Percentiles rank a stretch among this genome's conserved stretches.
phyloP scores from a whole-genome alignment of 2,329 filamentous ascomycete species.

The Colletotrichum sp. region DNA sequence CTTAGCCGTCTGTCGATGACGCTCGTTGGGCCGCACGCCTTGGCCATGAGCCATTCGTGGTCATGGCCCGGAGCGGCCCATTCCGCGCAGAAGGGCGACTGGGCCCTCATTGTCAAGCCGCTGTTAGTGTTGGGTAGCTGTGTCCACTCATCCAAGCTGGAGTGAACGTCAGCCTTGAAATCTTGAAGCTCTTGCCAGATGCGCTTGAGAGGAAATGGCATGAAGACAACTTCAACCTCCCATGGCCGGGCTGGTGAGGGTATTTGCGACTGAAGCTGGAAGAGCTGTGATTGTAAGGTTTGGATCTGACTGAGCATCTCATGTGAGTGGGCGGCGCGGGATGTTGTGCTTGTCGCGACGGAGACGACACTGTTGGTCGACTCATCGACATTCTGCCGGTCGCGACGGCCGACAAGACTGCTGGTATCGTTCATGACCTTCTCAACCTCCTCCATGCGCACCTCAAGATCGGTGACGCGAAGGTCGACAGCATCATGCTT shows the following conservation, averaged over 20 bases:
- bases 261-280: slow-evolving; percentile 62
- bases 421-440: slow-evolving; percentile 54
- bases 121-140: slow-evolving; percentile 56
- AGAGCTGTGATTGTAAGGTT: slow-evolving; percentile 53
- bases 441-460: slow-evolving; percentile 64
- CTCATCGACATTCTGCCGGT: slow-evolving; percentile 46
- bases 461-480: slow-evolving; percentile 73
- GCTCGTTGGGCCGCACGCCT: slow-evolving; percentile 68
- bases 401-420: slow-evolving; percentile 42
- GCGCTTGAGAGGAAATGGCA: slow-evolving; percentile 70
- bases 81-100: slow-evolving; percentile 52
- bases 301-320: slow-evolving; percentile 58
- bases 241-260: slow-evolving; percentile 71
- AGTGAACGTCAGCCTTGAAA: slow-evolving; percentile 44
- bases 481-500: slow-evolving; percentile 71
- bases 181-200: slow-evolving; percentile 58
- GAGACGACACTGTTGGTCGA: slow-evolving; percentile 52
- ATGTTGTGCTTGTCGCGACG: slow-evolving; percentile 46
- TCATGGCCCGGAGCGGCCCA: slow-evolving; percentile 51
- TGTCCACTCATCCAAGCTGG: slow-evolving; percentile 57
- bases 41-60: slow-evolving; percentile 69
- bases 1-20: slow-evolving; percentile 73
- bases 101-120: slow-evolving; percentile 47
- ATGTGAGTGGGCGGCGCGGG: slow-evolving; percentile 42
- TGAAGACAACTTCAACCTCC: slow-evolving; percentile 77